Conservation (phyloP, 2,329 filamentous ascomycete genomes). For the Paecilomyces sp. region DNA sequence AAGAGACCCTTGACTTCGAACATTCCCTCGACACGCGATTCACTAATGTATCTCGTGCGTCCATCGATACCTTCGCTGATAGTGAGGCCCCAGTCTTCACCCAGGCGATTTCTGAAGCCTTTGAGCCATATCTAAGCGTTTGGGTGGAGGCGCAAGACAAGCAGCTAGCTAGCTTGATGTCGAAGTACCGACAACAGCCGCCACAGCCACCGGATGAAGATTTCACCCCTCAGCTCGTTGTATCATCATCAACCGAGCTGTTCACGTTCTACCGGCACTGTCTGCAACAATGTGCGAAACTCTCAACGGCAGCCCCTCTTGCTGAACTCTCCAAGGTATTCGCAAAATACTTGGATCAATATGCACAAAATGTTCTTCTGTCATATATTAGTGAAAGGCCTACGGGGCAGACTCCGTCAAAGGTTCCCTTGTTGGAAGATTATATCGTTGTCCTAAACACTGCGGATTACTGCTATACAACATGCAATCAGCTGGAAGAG, state of each 20-base stretch:
- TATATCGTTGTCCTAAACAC: slow-evolving; percentile 86
- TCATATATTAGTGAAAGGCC: slow-evolving; percentile 59
- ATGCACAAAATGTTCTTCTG: slow-evolving; percentile 85
- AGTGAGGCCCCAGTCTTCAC: slow-evolving; percentile 72
- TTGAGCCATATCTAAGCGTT: slow-evolving; percentile 91
- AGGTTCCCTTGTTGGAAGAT: slow-evolving; percentile 57
- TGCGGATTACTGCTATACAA: slow-evolving; percentile 93
- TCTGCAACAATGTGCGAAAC: slow-evolving; percentile 87
- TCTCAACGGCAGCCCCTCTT: slow-evolving; percentile 83
- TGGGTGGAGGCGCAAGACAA: slow-evolving; percentile 97
- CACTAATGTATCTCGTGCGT: slow-evolving; percentile 60
- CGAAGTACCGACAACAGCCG: slow-evolving; percentile 77
- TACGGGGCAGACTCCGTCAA: slow-evolving; percentile 47
- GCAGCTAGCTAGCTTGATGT: slow-evolving; percentile 74
- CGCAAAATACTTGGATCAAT: slow-evolving; percentile 89
- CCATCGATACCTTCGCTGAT: slow-evolving; percentile 83
- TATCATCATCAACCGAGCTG: slow-evolving; percentile 87
- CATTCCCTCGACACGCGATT: slow-evolving; percentile 83
- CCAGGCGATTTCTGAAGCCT: slow-evolving; percentile 89
- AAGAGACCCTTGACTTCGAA: slow-evolving; percentile 96
- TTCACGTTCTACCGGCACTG: slow-evolving; percentile 96
- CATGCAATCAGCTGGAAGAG: slow-evolving; percentile 87
- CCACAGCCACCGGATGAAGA: slow-evolving; percentile 80
- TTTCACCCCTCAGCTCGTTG: slow-evolving; percentile 82
- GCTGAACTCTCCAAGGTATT: slow-evolving; percentile 79